These are phyloP conservation scores for Lentinula detonsa DNA, from an alignment of 768 basidiomycete genomes.

Conservation along the genomic window DNA sequence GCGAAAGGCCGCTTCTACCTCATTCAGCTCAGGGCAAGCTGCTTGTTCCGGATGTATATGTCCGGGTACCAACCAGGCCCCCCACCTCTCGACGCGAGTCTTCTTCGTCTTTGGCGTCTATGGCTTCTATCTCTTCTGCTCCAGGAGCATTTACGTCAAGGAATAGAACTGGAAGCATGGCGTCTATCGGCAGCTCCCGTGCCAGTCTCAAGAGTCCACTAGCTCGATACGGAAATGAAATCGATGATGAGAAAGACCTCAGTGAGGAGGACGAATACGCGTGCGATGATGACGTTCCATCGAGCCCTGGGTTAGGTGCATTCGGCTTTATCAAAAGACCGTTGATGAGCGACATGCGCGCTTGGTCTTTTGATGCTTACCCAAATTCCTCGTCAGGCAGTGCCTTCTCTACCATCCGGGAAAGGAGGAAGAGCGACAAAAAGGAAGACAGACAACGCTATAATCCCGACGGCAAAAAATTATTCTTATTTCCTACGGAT, in stretches of 20 bases:
- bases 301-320: slow-evolving; percentile 25
- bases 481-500: slow-evolving; percentile 57
- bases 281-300: slow-evolving; percentile 7
- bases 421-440: slow-evolving; percentile 32
- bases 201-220: slow-evolving; percentile 32
- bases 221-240: slow-evolving; percentile 32
- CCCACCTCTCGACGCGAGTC: slow-evolving; percentile 28
- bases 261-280: slow-evolving; percentile 20
- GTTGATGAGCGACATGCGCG: slow-evolving; percentile 28
- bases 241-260: slow-evolving; percentile 17
- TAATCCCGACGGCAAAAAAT: slow-evolving; percentile 35
- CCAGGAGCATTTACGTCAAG: slow-evolving; percentile 10
- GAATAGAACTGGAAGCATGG: slow-evolving; percentile 10
- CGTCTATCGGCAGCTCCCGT: background rate
- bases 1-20: slow-evolving; percentile 51
- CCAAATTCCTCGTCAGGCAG: background rate
- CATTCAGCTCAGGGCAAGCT: slow-evolving; percentile 61
- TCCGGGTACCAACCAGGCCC: slow-evolving; percentile 8
- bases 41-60: slow-evolving; percentile 40
- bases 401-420: slow-evolving; percentile 16
- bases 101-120: slow-evolving; percentile 17
- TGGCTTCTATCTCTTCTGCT: slow-evolving; percentile 10
- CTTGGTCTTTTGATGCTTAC: slow-evolving; percentile 2
- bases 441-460: slow-evolving; percentile 3
- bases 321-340: slow-evolving; percentile 40